Conservation (phyloP, 495 filamentous ascomycete genomes). For the Achaetomiella virescens region DNA sequence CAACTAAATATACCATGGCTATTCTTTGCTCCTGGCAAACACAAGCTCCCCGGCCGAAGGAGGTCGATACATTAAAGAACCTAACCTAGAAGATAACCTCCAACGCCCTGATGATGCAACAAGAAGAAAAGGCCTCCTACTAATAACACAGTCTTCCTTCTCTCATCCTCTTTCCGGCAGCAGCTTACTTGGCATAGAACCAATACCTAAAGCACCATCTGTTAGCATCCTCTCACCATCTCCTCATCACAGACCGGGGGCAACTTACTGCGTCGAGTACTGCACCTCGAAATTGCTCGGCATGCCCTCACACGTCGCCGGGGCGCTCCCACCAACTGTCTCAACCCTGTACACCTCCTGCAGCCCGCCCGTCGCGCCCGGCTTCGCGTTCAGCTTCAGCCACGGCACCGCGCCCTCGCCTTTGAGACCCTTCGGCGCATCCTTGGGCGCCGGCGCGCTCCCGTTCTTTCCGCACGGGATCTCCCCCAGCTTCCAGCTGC, state of each 20-base stretch:
- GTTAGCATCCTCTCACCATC: neutral
- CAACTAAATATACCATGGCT: no score
- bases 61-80: neutral
- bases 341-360: conserved; percentile 79
- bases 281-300: conserved; percentile 58
- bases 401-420: conserved; percentile 61
- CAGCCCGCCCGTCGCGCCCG: conserved; percentile 53
- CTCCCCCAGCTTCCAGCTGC: conserved; percentile 50
- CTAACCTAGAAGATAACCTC: neutral
- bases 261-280: conserved; percentile 75
- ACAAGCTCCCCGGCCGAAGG: neutral
- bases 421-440: conserved; percentile 45
- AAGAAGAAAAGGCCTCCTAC: neutral
- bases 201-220: conserved; percentile 31
- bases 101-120: conserved; percentile 1
- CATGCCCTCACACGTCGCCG: conserved; percentile 65
- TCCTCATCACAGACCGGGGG: neutral
- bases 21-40: conserved; percentile 15
- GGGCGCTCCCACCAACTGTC: conserved; percentile 76
- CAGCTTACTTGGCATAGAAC: conserved; percentile 30
- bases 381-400: conserved; percentile 54
- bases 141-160: conserved; percentile 3
- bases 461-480: conserved; percentile 54
- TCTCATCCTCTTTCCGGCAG: neutral
- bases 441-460: conserved; percentile 50